These are phyloP conservation scores for Kingdonia uniflora DNA, from an alignment of 164 flowering plant species.

Conservation along the genomic window DNA sequence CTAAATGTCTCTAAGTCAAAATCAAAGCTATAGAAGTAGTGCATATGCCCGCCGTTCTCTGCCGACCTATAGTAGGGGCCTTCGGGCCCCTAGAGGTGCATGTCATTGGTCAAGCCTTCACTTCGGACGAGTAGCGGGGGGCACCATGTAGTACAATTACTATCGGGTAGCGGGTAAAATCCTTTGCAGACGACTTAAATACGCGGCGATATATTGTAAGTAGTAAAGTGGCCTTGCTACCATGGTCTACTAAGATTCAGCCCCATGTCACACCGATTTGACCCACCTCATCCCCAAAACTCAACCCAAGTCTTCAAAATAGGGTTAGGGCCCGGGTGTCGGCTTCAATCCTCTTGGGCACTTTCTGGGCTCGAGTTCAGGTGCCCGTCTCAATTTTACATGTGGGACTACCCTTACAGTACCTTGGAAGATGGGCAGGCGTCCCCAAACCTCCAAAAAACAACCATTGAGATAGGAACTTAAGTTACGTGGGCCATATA, in stretches of 20 bases:
- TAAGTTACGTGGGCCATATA: too few species aligned
- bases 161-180: constrained; percentile 4
- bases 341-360: too few species aligned
- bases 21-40: constrained; percentile 1
- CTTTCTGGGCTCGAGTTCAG: too few species aligned
- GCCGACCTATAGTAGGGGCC: not conserved
- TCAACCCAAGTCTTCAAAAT: too few species aligned
- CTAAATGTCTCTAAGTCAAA: not conserved
- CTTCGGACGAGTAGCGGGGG: not conserved
- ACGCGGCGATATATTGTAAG: constrained; percentile 6
- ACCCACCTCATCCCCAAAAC: not conserved
- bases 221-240: constrained; percentile 8
- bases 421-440: too few species aligned
- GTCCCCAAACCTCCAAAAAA: too few species aligned
- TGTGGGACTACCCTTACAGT: too few species aligned
- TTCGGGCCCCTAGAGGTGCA: constrained; percentile 2
- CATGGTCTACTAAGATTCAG: constrained; percentile 5
- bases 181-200: constrained; percentile 9
- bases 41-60: constrained; percentile 4
- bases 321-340: too few species aligned
- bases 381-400: too few species aligned
- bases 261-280: constrained; percentile 2
- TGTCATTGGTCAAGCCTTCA: constrained; percentile 2
- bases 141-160: too few species aligned
- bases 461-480: too few species aligned